Evolutionary conservation across 805 yeast species (phyloP), one percentile per base, ranked within the genome.

Genomic region (Saccharomycopsis amapae): DNA sequence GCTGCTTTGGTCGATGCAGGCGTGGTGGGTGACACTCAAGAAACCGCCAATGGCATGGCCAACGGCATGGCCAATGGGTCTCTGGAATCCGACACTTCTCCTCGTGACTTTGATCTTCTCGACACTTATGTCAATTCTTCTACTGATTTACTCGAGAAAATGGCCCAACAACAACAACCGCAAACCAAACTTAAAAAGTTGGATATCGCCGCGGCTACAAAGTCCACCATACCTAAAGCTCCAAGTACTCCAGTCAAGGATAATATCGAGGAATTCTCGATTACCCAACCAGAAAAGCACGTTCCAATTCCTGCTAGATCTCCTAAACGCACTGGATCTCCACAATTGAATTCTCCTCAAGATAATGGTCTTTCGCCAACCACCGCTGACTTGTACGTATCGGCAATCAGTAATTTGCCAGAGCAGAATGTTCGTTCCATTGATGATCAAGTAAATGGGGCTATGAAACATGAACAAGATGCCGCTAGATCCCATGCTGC

Each of bases 101-200:
- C 35, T 2, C 33, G 30, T 35, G 48, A 45, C 5, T 35, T 36
- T 23, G 64, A 61, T 42, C 55, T 61, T 34, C 50, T 61, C 32
- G 65, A 60, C 38, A 56, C 52, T 20, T 61, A 50, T 36, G 53
- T 50, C 15, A 50, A 50, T 26, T 47, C 48, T 3, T 43, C 55
- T 1, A 37, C 53, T 13, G 59, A 56, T 20, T 40, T 52, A 17
- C 23, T 50, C 3, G 50, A 48, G 19, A 36, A 24, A 24, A 34
- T 24, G 24, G 26, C 24, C 17, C 6, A 19, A 12, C 9, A 31
- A 31, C 7, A 24, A n/a, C n/a, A n/a, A n/a, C n/a, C 13, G 13
- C 15, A 15, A 10, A 15, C 35, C 19, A 24, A 24, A 23, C 22
- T 36, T 17, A 37, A 17, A 42, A 36, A 37, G 24, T 36, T 28